Percentiles rank a stretch among this genome's conserved stretches.
Conservation (phyloP, 129 eudicot species). For the Flaveria sonorensis region DNA sequence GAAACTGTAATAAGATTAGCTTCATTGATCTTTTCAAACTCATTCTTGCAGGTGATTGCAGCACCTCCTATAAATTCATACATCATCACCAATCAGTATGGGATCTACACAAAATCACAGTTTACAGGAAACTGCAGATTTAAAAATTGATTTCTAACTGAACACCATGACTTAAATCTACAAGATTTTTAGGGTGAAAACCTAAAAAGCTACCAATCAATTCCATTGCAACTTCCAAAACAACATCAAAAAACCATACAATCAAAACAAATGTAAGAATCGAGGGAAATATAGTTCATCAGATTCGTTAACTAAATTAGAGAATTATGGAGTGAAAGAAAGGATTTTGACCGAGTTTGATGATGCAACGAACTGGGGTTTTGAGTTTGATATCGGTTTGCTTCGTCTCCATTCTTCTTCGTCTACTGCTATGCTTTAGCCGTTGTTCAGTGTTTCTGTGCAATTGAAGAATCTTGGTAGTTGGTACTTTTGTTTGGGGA, state of each 20-base stretch:
- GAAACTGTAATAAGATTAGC: constrained; percentile 65
- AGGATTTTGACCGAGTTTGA: constrained; percentile 64
- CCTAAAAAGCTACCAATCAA: constrained; percentile 10
- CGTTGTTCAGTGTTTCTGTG: neutral
- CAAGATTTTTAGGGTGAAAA: too few species aligned
- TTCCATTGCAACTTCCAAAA: neutral
- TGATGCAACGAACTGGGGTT: constrained; percentile 70
- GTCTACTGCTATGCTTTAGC: neutral
- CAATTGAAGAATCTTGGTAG: neutral
- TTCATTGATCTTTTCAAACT: constrained; percentile 80
- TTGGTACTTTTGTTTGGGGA: neutral
- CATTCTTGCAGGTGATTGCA: constrained; percentile 91
- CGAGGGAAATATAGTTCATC: neutral
- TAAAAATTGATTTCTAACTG: neutral
- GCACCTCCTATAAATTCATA: constrained; percentile 66
- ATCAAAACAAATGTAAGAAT: neutral
- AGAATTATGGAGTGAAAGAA: neutral
- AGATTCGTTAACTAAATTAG: neutral
- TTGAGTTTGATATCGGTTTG: constrained; percentile 30
- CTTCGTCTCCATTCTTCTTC: constrained; percentile 26
- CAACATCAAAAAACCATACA: neutral
- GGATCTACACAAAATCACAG: neutral
- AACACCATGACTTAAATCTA: neutral
- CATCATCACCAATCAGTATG: neutral
- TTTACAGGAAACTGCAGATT: neutral